Percentiles rank a stretch among this genome's conserved stretches.
These are phyloP conservation scores for Cnidoscolus chayamansa DNA, from an alignment of 441 rosid species.

Conservation along the genomic window DNA sequence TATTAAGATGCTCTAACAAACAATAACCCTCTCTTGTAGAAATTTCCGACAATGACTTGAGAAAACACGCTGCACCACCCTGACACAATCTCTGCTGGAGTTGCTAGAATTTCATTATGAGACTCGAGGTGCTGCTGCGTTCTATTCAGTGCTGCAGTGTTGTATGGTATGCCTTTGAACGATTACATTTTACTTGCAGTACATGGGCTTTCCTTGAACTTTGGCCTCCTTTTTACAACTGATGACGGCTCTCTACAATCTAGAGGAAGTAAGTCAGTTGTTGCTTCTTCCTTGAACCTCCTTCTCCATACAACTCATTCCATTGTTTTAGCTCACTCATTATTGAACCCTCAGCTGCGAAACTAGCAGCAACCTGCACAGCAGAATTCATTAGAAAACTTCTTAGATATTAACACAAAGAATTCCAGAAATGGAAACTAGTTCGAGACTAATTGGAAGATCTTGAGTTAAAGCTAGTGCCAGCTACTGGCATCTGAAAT, in stretches of 20 bases:
- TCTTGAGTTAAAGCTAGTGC: background rate
- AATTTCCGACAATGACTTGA: slow-evolving; percentile 13
- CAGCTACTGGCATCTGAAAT: background rate
- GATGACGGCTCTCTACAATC: slow-evolving; percentile 18
- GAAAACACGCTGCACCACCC: background rate
- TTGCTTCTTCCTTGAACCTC: slow-evolving; percentile 93
- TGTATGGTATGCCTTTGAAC: background rate
- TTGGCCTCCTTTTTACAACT: background rate
- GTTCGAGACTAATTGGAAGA: background rate
- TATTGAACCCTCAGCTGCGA: slow-evolving; percentile 75
- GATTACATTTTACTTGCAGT: slow-evolving; percentile 2
- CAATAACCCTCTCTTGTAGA: slow-evolving; percentile 14
- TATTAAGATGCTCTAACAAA: slow-evolving; percentile 4
- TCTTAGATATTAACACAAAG: too few relatives aligned
- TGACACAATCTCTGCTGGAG: background rate
- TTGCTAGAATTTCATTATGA: slow-evolving; percentile 11
- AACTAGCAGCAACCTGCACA: slow-evolving; percentile 84
- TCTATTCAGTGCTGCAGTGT: slow-evolving; percentile 11
- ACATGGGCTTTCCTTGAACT: slow-evolving; percentile 13
- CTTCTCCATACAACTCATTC: slow-evolving; percentile 92
- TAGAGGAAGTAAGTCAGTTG: slow-evolving; percentile 91
- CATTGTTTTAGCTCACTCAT: slow-evolving; percentile 91
- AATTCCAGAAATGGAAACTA: background rate
- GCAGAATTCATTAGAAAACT: background rate
- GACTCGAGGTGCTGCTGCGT: slow-evolving; percentile 8